These are phyloP conservation scores for Lepraria neglecta DNA, from an alignment of 495 filamentous ascomycete genomes.

Conservation along the genomic window DNA sequence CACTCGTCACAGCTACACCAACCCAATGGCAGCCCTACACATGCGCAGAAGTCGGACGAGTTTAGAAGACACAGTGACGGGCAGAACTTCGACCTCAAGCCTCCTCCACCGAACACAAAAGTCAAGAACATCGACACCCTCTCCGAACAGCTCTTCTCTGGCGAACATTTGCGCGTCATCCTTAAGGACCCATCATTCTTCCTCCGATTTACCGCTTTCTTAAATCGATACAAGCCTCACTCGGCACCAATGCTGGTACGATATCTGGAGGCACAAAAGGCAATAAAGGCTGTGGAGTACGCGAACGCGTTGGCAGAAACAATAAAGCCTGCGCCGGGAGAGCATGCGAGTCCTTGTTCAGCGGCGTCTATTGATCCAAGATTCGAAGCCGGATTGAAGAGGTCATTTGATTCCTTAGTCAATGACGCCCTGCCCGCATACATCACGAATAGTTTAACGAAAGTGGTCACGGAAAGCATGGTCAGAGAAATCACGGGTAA, in stretches of 20 bases:
- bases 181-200: slow-evolving; percentile 65
- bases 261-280: slow-evolving; percentile 63
- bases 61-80: slow-evolving; percentile 11
- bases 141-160: slow-evolving; percentile 59
- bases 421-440: slow-evolving; percentile 66
- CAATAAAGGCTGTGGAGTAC: slow-evolving; percentile 63
- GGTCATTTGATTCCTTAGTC: slow-evolving; percentile 55
- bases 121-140: slow-evolving; percentile 48
- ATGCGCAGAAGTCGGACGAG: not conserved
- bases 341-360: slow-evolving; percentile 41
- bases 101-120: slow-evolving; percentile 27
- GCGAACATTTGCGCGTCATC: slow-evolving; percentile 54
- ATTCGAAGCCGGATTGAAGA: slow-evolving; percentile 51
- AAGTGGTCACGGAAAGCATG: slow-evolving; percentile 54
- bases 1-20: slow-evolving; percentile 2
- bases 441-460: slow-evolving; percentile 55
- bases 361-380: slow-evolving; percentile 44
- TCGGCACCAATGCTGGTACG: slow-evolving; percentile 58
- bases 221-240: slow-evolving; percentile 65
- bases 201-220: slow-evolving; percentile 55
- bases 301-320: slow-evolving; percentile 57
- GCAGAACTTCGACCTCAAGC: slow-evolving; percentile 27
- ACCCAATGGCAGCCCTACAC: slow-evolving; percentile 13
- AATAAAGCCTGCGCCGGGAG: slow-evolving; percentile 42
- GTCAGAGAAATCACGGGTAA: slow-evolving; percentile 53